Evolutionary conservation across 257 asterid genomes (phyloP), one percentile per base, ranked within the genome.

Genomic region (Nicotiana benthamiana): DNA sequence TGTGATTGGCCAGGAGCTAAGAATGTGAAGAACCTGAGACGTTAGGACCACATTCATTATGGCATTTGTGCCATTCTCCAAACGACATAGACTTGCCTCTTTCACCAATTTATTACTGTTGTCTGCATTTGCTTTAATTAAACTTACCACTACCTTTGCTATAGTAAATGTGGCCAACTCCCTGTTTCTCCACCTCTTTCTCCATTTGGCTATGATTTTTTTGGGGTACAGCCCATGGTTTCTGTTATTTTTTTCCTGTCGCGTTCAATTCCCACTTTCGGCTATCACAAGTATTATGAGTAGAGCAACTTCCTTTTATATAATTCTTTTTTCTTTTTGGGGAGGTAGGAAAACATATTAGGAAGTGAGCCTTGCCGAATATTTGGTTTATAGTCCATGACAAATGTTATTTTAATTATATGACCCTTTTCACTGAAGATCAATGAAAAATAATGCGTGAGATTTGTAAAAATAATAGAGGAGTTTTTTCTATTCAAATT

Each of bases 41-140:
- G 24, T 22, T 70, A 43, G 77, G 77, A 70, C 77, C 77, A 67
- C 76, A 70, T 18, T 48, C 78, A 72, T 72, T 24, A 72, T 72
- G 40, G 61, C 40, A 46, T 48, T 15, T 72, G 34, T 46, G 40
- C 60, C 17, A 12, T 5, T 4, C 30, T 6, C 24, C 26, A 56
- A 6, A 72, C 9, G 26, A 72, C 78, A 46, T 11, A 46, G 78
- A 24, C 40, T 46, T 72, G 40, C 78, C 40, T 24, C 78, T 46
- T 46, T 72, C 78, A 72, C 20, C 2, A 46, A 72, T 72, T 72
- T 72, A 72, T 72, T 72, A 72, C 62, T 56, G 24, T 54, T 54
- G 62, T n/a, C 26, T 56, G 18, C 60, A 15, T 22, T 6, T 46
- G 18, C 40, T 46, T 70, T 43, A 3, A 48, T 13, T 51, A 20